Percentiles rank a stretch among this genome's conserved stretches.
Conservation (phyloP, 2,329 filamentous ascomycete species). For the Coleophoma crateriformis region DNA sequence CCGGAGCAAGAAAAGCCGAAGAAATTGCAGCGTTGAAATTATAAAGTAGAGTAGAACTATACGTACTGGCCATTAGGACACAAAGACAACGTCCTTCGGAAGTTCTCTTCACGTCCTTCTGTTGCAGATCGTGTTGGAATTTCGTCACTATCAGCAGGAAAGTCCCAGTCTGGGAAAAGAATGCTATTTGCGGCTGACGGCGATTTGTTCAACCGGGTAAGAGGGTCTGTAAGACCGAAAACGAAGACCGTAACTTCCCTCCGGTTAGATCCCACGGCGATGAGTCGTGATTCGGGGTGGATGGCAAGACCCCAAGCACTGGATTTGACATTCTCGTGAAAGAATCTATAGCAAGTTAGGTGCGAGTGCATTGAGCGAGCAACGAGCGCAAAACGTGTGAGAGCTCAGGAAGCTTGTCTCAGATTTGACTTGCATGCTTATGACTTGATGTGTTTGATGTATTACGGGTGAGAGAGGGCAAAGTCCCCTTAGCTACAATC, state of each 20-base stretch:
- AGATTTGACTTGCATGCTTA: conserved; percentile 5
- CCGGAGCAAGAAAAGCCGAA: too few relatives aligned
- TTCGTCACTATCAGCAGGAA: background rate
- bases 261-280: conserved; percentile 80
- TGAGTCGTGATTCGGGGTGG: conserved; percentile 73
- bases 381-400: background rate
- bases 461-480: background rate
- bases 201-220: too few relatives aligned
- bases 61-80: too few relatives aligned
- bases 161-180: too few relatives aligned
- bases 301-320: conserved; percentile 87
- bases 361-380: background rate
- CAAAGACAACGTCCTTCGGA: too few relatives aligned
- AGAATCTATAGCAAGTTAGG: conserved; percentile 41
- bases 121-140: background rate
- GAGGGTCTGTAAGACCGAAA: conserved; percentile 27
- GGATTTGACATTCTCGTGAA: conserved; percentile 67
- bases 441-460: conserved; percentile 7
- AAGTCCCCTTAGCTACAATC: background rate
- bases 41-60: too few relatives aligned
- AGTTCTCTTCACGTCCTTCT: background rate
- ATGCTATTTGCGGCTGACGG: too few relatives aligned
- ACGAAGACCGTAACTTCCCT: conserved; percentile 50
- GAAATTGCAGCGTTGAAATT: too few relatives aligned
- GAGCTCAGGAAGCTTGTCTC: background rate